Percentiles rank a stretch among this genome's conserved stretches.
Evolutionary conservation across 371 early-diverging fungal genomes (phyloP).

Genomic region (Mortierella sp.): DNA sequence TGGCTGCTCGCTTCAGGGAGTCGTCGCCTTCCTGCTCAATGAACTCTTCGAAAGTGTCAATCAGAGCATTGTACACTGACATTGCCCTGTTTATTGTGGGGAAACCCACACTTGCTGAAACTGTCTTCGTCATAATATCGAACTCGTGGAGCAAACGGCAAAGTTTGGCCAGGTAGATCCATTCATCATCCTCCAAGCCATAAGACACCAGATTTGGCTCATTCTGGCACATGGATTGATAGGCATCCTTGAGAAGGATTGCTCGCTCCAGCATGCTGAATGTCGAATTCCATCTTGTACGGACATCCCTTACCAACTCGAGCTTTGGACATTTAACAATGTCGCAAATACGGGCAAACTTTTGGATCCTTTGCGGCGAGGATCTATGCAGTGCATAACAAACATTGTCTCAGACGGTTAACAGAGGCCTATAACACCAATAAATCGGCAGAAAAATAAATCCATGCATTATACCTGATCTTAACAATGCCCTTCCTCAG

Average conservation of each 20-base stretch:
- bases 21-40: neutral
- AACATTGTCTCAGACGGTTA: no score
- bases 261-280: no score
- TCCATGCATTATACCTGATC: conserved; percentile 20
- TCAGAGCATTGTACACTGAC: conserved; percentile 20
- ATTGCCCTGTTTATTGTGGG: conserved; percentile 27
- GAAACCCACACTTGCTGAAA: conserved; percentile 12
- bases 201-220: conserved; percentile 5
- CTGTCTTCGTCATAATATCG: conserved; percentile 5
- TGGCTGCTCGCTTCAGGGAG: neutral
- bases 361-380: conserved; percentile 22
- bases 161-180: conserved; percentile 15
- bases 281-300: conserved; percentile 38
- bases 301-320: conserved; percentile 24
- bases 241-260: conserved; percentile 20
- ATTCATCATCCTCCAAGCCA: conserved; percentile 20
- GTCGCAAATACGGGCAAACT: conserved; percentile 19
- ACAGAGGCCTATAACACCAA: neutral
- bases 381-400: conserved; percentile 18
- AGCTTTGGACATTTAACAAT: conserved; percentile 19
- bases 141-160: conserved; percentile 11
- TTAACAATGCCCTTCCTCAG: conserved; percentile 35
- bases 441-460: neutral
- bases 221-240: conserved; percentile 23
- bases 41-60: conserved; percentile 18